Evolutionary conservation across 139 green algal species (phyloP).

Genomic region (Chlamydomonas urium): DNA sequence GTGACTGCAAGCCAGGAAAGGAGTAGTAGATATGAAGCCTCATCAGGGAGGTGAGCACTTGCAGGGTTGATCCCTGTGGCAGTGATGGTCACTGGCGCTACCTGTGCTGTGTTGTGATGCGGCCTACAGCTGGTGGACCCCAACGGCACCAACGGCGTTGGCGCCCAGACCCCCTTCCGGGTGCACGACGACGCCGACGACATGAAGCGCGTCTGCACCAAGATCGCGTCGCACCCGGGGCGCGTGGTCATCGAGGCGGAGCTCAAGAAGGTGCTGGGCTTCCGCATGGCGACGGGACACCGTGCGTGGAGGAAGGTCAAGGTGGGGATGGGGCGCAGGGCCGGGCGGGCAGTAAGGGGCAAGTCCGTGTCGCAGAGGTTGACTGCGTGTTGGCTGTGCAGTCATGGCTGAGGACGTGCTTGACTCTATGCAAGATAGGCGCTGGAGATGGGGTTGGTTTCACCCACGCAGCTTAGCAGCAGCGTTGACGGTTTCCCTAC

Average conservation of each 20-base stretch:
- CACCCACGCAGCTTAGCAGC: too few species aligned
- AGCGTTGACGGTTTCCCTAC: too few species aligned
- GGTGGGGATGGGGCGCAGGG: slow-evolving; percentile 9
- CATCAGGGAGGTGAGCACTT: neutral
- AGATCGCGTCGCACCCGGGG: slow-evolving; percentile 18
- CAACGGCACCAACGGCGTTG: neutral
- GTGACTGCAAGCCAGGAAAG: too few species aligned
- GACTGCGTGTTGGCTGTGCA: neutral
- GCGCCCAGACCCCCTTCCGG: neutral
- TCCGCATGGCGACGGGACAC: slow-evolving; percentile 29
- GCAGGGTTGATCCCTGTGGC: neutral
- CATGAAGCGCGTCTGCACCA: slow-evolving; percentile 24
- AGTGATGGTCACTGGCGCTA: neutral
- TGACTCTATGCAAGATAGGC: too few species aligned
- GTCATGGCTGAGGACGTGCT: too few species aligned
- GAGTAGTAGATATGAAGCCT: too few species aligned
- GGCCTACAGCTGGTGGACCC: neutral
- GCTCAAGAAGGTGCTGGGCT: slow-evolving; percentile 48
- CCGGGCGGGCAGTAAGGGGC: neutral
- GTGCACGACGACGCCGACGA: slow-evolving; percentile 27
- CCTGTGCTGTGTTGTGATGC: neutral
- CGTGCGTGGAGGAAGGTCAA: slow-evolving; percentile 38
- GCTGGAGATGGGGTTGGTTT: too few species aligned
- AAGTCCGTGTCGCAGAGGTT: neutral
- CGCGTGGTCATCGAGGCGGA: slow-evolving; percentile 37